Evolutionary conservation across 2,329 filamentous ascomycete genomes (phyloP), one percentile per base, ranked within the genome.

Genomic region (Colletotrichum acutatum): DNA sequence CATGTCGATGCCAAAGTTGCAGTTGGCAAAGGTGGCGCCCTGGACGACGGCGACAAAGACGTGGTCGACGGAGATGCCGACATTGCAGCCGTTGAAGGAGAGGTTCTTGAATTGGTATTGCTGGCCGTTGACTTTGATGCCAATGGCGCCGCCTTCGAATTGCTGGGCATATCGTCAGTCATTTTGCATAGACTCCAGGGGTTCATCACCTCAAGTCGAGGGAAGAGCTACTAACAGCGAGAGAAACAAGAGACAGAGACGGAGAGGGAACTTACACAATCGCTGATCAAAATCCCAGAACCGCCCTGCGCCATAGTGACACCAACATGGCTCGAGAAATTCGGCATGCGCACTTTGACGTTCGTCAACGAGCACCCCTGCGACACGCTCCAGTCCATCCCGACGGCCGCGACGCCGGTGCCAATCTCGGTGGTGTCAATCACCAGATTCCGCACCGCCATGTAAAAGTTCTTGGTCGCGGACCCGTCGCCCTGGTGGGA

Each of bases 231-330:
- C 11, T 14, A 46, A 49, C 58, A 60, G 42, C 24, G 6, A 8
- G 12, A 6, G n/a, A n/a, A 14, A 2, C 1, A 28, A 7, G 30
- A 5, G 26, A 37, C 28, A 30, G 28, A 30, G 28, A 30, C 28
- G 4, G 28, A 30, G 28, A 30, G 8, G 8, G 4, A 74, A 74
- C 62, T 70, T 67, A 66, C 67, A 71, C 71, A 66, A 65, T 82
- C 80, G 56, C 78, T 77, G 46, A 83, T 80, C 52, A 80, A 75
- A 11, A 78, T 76, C 2, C 79, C 78, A 2, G 79, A 80, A 30
- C 80, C 81, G 11, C 81, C 80, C 46, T 83, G 77, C 30, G 79
- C 80, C 70, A 81, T 81, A 16, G 79, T 78, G 37, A 84, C 74
- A 1, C 82, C 83, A 5, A 79, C 76, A 60, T 84, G 83, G 14